Conservation (phyloP, 1,284 basidiomycete species). For the Rhodotorula sp. region DNA sequence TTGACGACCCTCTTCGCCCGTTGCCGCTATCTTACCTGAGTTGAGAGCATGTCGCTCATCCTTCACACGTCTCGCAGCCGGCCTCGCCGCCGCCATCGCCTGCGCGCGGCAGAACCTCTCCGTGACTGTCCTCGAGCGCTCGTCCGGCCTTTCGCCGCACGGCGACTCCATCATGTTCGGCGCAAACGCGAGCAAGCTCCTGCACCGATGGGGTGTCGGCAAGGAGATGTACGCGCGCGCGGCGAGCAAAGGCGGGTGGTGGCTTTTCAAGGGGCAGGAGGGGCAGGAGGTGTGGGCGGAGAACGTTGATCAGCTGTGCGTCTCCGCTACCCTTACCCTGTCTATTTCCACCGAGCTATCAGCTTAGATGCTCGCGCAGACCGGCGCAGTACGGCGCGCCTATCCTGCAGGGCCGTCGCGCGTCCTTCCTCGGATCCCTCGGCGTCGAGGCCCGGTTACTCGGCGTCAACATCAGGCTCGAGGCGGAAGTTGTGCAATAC, state of each 20-base stretch:
- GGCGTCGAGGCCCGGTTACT: constrained; percentile 38
- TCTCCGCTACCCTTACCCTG: not conserved
- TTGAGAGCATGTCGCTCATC: no score
- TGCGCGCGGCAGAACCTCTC: constrained; percentile 32
- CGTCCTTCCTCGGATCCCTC: constrained; percentile 33
- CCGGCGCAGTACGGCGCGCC: constrained; percentile 24
- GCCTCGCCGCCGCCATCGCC: constrained; percentile 30
- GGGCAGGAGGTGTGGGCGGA: constrained; percentile 6
- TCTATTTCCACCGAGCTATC: no score
- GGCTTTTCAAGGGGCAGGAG: constrained; percentile 16
- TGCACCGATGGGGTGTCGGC: constrained; percentile 29
- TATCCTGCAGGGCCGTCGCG: constrained; percentile 38
- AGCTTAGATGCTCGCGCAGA: not conserved
- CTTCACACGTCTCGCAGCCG: not conserved
- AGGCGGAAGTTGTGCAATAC: constrained; percentile 19
- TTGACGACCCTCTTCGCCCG: no score
- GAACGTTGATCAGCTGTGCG: constrained; percentile 17
- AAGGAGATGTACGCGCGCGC: constrained; percentile 16
- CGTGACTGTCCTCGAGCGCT: constrained; percentile 31
- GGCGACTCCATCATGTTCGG: constrained; percentile 33
- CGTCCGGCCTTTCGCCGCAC: constrained; percentile 12
- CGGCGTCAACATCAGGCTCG: constrained; percentile 19
- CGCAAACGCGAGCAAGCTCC: constrained; percentile 12
- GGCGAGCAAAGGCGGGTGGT: constrained; percentile 12
- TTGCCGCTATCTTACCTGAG: constrained; percentile 4